Evolutionary conservation across 371 early-diverging fungal species (phyloP).

Genomic region (Mortierella sp.): DNA sequence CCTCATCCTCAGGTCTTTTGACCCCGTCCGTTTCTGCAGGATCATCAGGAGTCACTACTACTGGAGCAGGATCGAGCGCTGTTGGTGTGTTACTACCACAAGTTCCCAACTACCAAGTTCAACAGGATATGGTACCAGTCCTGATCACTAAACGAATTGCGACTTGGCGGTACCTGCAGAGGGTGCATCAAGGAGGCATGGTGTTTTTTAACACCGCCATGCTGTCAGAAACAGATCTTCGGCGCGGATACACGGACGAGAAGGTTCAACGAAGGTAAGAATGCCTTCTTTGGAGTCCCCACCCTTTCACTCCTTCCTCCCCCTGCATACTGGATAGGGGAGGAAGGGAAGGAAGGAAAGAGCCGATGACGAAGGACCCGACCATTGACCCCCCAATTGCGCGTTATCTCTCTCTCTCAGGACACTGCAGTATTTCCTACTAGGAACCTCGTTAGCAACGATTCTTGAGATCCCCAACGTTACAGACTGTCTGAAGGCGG

Average conservation of each 20-base stretch:
- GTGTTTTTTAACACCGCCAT: conserved; percentile 44
- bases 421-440: conserved; percentile 40
- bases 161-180: conserved; percentile 39
- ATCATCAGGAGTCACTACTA: not conserved
- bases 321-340: too few relatives aligned
- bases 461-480: conserved; percentile 35
- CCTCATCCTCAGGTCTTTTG: too few relatives aligned
- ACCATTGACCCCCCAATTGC: too few relatives aligned
- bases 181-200: conserved; percentile 44
- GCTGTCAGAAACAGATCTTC: conserved; percentile 27
- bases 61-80: too few relatives aligned
- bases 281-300: not conserved
- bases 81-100: too few relatives aligned
- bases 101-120: conserved; percentile 11
- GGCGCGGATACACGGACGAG: conserved; percentile 34
- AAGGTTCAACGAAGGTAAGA: conserved; percentile 43
- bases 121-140: conserved; percentile 20
- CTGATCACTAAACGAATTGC: conserved; percentile 34
- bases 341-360: too few relatives aligned
- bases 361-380: too few relatives aligned
- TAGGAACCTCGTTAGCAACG: conserved; percentile 46
- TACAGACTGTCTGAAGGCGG: conserved; percentile 33
- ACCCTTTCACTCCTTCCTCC: not conserved
- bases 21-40: too few relatives aligned
- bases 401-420: conserved; percentile 9